Percentiles rank a stretch among this genome's conserved stretches.
phyloP scores from a whole-genome alignment of 2,329 filamentous ascomycete genomes.

The Stenocarpella maydis region DNA sequence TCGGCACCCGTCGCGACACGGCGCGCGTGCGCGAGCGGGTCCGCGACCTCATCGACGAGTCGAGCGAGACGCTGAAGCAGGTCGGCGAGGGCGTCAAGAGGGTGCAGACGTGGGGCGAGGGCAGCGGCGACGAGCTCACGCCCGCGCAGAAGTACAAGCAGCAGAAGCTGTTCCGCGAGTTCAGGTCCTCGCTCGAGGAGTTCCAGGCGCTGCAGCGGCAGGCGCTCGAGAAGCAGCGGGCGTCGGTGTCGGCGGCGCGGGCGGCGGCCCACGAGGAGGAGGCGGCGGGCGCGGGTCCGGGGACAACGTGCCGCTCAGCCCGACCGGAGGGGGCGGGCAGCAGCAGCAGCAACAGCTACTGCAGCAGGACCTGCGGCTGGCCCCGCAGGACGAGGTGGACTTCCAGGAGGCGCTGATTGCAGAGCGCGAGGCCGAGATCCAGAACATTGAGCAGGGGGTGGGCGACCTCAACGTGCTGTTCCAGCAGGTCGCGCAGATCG shows the following conservation, averaged over 20 bases:
- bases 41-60: slow-evolving; percentile 86
- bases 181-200: slow-evolving; percentile 85
- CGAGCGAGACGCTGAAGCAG: slow-evolving; percentile 85
- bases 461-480: slow-evolving; percentile 96
- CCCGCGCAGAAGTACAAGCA: slow-evolving; percentile 96
- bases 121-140: slow-evolving; percentile 70
- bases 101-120: slow-evolving; percentile 73
- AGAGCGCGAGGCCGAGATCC: slow-evolving; percentile 95
- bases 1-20: slow-evolving; percentile 92
- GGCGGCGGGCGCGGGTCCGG: slow-evolving; percentile 42
- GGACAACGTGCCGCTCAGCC: slow-evolving; percentile 39
- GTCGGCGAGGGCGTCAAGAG: slow-evolving; percentile 95
- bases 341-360: slow-evolving; percentile 70
- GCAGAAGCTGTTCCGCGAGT: slow-evolving; percentile 92
- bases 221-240: slow-evolving; percentile 91
- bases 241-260: slow-evolving; percentile 83
- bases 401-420: slow-evolving; percentile 96
- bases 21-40: slow-evolving; percentile 90
- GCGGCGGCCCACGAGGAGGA: slow-evolving; percentile 74
- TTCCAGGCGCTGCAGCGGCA: slow-evolving; percentile 92
- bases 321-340: slow-evolving; percentile 46
- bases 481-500: slow-evolving; percentile 96
- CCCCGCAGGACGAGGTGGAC: slow-evolving; percentile 92
- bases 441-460: slow-evolving; percentile 96
- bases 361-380: slow-evolving; percentile 81